Percentiles rank a stretch among this genome's conserved stretches.
These are phyloP conservation scores for Pythium pectinolyticum DNA, from an alignment of 352 stramenopile genomes.

Conservation along the genomic window DNA sequence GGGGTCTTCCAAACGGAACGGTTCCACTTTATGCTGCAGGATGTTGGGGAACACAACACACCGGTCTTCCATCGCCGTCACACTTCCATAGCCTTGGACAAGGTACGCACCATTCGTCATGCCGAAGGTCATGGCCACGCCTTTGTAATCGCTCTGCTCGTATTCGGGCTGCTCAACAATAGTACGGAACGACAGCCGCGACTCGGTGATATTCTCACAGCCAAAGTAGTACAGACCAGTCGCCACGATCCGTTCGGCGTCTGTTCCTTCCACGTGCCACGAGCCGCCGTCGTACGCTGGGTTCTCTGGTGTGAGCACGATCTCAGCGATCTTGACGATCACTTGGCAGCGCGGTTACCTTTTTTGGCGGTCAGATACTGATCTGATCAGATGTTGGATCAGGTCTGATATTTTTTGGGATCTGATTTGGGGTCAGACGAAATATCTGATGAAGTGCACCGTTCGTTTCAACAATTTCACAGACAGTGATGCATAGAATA, in stretches of 20 bases:
- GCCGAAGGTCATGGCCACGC: constrained; percentile 20
- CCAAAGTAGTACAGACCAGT: constrained; percentile 42
- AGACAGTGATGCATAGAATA: not conserved
- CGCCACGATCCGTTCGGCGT: constrained; percentile 35
- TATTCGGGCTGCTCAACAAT: constrained; percentile 22
- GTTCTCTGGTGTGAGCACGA: constrained; percentile 36
- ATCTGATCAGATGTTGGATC: not conserved
- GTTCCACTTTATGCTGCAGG: constrained; percentile 32
- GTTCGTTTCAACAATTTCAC: not conserved
- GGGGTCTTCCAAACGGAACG: constrained; percentile 29
- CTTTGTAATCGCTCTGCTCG: constrained; percentile 16
- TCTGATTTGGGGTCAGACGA: not conserved
- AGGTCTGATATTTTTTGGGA: not conserved
- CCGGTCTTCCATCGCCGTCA: constrained; percentile 18
- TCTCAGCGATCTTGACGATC: constrained; percentile 40
- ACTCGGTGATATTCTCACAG: constrained; percentile 38
- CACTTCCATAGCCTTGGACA: constrained; percentile 18
- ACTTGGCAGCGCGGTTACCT: constrained; percentile 28
- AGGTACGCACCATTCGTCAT: constrained; percentile 9
- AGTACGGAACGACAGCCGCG: constrained; percentile 31
- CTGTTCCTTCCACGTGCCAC: constrained; percentile 36
- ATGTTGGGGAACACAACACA: constrained; percentile 37
- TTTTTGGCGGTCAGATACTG: not conserved
- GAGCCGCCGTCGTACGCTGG: constrained; percentile 27
- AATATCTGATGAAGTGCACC: not conserved